Percentiles rank a stretch among this genome's conserved stretches.
These are phyloP conservation scores for Cucumis cinereus DNA, from an alignment of 306 rosid genomes.

Conservation along the genomic window DNA sequence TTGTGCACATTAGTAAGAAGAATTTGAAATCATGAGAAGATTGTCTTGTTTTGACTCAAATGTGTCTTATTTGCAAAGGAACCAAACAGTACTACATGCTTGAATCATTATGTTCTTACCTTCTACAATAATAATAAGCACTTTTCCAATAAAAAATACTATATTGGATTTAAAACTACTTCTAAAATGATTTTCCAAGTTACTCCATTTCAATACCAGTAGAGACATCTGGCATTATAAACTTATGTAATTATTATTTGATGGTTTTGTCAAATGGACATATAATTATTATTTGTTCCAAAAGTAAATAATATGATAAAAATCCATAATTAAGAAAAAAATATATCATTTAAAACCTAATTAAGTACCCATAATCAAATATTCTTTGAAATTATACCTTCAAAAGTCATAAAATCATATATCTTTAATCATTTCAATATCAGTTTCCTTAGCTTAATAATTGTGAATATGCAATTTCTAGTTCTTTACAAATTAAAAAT, in stretches of 20 bases:
- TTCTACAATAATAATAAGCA: not conserved
- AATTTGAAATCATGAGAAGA: constrained; percentile 20
- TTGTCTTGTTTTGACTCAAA: constrained; percentile 21
- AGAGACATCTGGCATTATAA: not conserved
- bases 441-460: not conserved
- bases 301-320: not conserved
- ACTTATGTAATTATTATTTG: too few species aligned
- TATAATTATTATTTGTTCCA: not conserved
- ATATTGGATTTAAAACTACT: too few species aligned
- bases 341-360: not conserved
- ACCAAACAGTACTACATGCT: constrained; percentile 3
- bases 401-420: not conserved
- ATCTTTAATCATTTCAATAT: not conserved
- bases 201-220: not conserved
- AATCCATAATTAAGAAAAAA: not conserved
- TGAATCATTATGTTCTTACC: constrained; percentile 1
- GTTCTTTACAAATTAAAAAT: too few species aligned
- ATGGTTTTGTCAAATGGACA: not conserved
- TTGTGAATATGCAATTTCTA: not conserved
- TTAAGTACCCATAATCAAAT: not conserved
- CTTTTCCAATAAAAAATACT: not conserved
- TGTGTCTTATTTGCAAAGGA: not conserved
- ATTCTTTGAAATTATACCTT: not conserved
- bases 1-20: constrained; percentile 11
- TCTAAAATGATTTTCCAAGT: not conserved